Conservation (phyloP, 1,284 basidiomycete species). For the Tranzscheliella williamsii region DNA sequence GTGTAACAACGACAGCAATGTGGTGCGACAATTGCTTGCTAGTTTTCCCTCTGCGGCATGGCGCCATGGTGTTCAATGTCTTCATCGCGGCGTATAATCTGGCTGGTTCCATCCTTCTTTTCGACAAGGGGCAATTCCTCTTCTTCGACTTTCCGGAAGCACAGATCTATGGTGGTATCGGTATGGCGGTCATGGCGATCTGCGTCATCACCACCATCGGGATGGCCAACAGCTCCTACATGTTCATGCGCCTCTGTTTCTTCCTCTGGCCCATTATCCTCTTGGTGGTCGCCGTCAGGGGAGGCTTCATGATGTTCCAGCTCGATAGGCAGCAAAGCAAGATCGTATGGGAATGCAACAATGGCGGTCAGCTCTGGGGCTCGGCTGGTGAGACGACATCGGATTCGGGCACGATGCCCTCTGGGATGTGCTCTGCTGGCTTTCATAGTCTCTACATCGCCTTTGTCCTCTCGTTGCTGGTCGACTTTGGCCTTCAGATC, state of each 20-base stretch:
- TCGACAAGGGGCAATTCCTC: conserved; percentile 70
- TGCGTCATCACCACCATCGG: conserved; percentile 70
- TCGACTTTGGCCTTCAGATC: conserved; percentile 75
- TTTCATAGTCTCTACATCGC: conserved; percentile 71
- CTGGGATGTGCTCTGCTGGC: conserved; percentile 69
- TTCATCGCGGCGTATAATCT: conserved; percentile 72
- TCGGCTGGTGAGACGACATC: conserved; percentile 63
- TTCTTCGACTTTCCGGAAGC: conserved; percentile 72
- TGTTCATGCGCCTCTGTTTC: conserved; percentile 71
- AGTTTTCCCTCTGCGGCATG: conserved; percentile 59
- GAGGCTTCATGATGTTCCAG: conserved; percentile 69
- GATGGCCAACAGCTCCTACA: conserved; percentile 73
- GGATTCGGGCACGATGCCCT: conserved; percentile 65
- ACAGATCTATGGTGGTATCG: conserved; percentile 75
- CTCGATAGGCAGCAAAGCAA: conserved; percentile 62
- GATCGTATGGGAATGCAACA: conserved; percentile 73
- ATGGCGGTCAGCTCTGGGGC: conserved; percentile 74
- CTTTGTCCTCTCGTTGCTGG: conserved; percentile 71
- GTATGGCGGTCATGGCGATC: conserved; percentile 67
- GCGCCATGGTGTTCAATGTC: conserved; percentile 75
- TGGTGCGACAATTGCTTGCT: conserved; percentile 56
- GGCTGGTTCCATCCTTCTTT: conserved; percentile 71
- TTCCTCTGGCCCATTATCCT: conserved; percentile 76
- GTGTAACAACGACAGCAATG: conserved; percentile 5
- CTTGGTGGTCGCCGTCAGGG: conserved; percentile 70